These are phyloP conservation scores for Dentipellis sp. DNA, from an alignment of 768 basidiomycete species.

Conservation along the genomic window DNA sequence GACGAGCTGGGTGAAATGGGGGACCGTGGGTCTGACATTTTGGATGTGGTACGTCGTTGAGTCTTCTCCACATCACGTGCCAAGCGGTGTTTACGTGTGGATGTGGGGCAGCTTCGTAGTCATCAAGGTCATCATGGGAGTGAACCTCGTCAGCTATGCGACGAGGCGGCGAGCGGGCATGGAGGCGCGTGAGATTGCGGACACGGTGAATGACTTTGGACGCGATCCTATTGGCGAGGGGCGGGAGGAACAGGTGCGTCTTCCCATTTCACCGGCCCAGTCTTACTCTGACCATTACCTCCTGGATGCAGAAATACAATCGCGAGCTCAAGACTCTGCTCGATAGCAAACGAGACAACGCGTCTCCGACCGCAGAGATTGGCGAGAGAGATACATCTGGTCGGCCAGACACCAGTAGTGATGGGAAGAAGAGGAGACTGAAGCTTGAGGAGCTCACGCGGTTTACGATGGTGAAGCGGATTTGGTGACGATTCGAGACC, in stretches of 20 bases:
- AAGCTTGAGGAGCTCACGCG: constrained; percentile 84
- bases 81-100: neutral
- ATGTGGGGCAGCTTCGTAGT: constrained; percentile 52
- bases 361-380: constrained; percentile 57
- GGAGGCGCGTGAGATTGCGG: constrained; percentile 67
- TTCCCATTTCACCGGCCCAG: neutral
- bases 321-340: constrained; percentile 67
- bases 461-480: constrained; percentile 94
- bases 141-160: constrained; percentile 81
- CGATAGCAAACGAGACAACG: constrained; percentile 62
- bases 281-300: neutral
- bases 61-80: neutral
- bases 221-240: constrained; percentile 90
- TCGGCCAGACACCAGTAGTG: neutral
- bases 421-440: constrained; percentile 41
- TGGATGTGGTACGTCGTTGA: constrained; percentile 74
- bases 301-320: constrained; percentile 59
- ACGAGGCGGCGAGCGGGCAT: constrained; percentile 63
- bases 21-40: constrained; percentile 50
- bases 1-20: constrained; percentile 54
- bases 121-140: constrained; percentile 88
- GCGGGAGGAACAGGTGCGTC: constrained; percentile 67
- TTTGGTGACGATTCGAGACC: constrained; percentile 38
- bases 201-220: constrained; percentile 79
- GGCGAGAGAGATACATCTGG: constrained; percentile 36